Base-by-base conservation (phyloP, 2,329 filamentous ascomycete species). In the Rhynchosporium graminicola region DNA sequence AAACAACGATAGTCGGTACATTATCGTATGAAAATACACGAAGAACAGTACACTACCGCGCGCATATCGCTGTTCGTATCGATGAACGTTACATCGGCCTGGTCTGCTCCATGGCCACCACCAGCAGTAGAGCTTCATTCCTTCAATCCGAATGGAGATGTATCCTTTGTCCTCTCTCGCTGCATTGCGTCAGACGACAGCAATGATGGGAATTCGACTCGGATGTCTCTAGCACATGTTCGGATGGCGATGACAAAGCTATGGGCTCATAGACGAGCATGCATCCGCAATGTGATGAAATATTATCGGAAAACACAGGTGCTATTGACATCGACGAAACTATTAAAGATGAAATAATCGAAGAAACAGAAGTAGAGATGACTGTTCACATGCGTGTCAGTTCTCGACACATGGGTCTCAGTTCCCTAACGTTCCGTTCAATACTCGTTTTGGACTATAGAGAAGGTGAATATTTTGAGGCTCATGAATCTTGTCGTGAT, bases 61-160 rank as follows among this genome's bases (percentile, higher is more conserved):
- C 20, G 1, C 20, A 20, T 20, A 20, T 20, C 20, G 20, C 20
- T 20, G 20, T 20, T 20, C 20, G 1, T 20, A 1, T 20, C 20
- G 20, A 20, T 20, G 20, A 20, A 43, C 40, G 47, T 57, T 38
- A 26, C 20, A 40, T 15, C 33, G 9, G 26, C 31, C 12, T 46
- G 54, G 54, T 40, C 54, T 3, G 7, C 54, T 9, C 3, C 38
- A 29, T 57, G 54, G 40, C 54, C 40, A 7, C 8, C 26, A 3
- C 26, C 26, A 7, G 40, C 40, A 3, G 7, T 4, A 10, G 54
- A 57, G 20, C 26, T 57, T 8, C 40, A 57, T 29, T 13, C 28
- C 7, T 33, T 57, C 12, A 40, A 57, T 33, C 54, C 54, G 3
- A 56, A 56, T 20, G 54, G 54, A 26, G 54, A 56, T 45, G 54